These are phyloP conservation scores for Lobulomyces angularis DNA, from an alignment of 192 early-diverging fungal genomes.

Conservation along the genomic window DNA sequence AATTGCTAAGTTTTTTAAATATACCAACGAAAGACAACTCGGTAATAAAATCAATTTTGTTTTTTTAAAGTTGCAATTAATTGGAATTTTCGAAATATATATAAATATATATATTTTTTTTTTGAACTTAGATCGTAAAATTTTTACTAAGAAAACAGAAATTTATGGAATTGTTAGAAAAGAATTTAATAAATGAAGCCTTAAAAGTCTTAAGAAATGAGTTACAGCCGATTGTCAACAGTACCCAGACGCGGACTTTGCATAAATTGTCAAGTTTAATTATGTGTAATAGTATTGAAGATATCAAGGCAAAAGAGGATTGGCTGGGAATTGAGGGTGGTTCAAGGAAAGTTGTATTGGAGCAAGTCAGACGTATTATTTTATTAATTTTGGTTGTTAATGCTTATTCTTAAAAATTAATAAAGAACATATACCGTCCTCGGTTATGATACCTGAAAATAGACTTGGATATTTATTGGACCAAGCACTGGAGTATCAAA, in stretches of 20 bases:
- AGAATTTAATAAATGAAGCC: slow-evolving; percentile 53
- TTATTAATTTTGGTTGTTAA: slow-evolving; percentile 1
- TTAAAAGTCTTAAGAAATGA: slow-evolving; percentile 67
- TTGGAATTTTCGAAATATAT: slow-evolving; percentile 4
- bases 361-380: slow-evolving; percentile 50
- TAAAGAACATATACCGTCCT: slow-evolving; percentile 59
- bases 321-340: slow-evolving; percentile 71
- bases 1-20: neutral
- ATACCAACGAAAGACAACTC: slow-evolving; percentile 4
- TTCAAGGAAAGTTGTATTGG: slow-evolving; percentile 51
- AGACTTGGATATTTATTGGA: slow-evolving; percentile 73
- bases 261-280: slow-evolving; percentile 35
- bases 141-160: slow-evolving; percentile 83
- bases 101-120: neutral
- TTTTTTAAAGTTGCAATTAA: slow-evolving; percentile 4
- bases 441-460: slow-evolving; percentile 75
- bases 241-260: slow-evolving; percentile 27
- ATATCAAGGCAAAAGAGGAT: slow-evolving; percentile 48
- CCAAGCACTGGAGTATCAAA: slow-evolving; percentile 67
- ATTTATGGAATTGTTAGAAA: slow-evolving; percentile 77
- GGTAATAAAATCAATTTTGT: neutral
- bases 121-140: slow-evolving; percentile 16
- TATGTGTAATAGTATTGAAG: slow-evolving; percentile 55
- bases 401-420: slow-evolving; percentile 20
- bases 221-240: slow-evolving; percentile 55